Base-by-base conservation (phyloP, 2,329 filamentous ascomycete species). In the Ilyonectria robusta region DNA sequence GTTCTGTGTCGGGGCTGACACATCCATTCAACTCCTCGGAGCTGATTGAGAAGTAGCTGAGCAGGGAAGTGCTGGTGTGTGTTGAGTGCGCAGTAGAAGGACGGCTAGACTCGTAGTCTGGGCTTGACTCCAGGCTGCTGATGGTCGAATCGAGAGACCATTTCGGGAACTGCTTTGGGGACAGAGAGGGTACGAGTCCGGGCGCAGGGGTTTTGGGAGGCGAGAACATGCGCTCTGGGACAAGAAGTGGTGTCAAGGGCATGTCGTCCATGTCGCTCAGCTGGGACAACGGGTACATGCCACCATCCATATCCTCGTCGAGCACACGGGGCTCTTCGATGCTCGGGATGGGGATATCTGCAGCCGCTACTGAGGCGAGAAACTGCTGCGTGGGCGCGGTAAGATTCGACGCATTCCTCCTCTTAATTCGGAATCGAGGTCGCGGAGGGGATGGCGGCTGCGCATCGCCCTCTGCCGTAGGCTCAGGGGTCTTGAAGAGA, bases 341-440 rank as follows among this genome's bases (percentile, higher is more conserved):
- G 77, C 89, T 91, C 15, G 89, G 89, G 58, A 92, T 86, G 26
- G 89, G 88, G 4, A 90, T 82, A 75, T 92, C 89, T 67, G 88
- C 89, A 19, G 89, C 88, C 50, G 88, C 89, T 64, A 92, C 89
- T 4, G 89, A 91, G 3, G 88, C 89, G n/a, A 92, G 84, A 74
- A 92, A 92, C 57, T 91, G 88, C 74, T 90, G 84, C 1, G 89
- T 91, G 2, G 89, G 88, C 42, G 88, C 88, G 65, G 84, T 79
- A 11, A 88, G 81, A 63, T 85, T 83, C 48, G 87, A 84, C 42
- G 84, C 83, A 73, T 85, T 83, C 72, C 88, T 87, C 72, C 85
- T 84, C 78, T 88, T 88, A 66, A 90, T 78, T 70, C 83, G 85
- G 72, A 90, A 82, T 59, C 86, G 86, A 67, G 84, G 86, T 73